These are phyloP conservation scores for Erysimum pusillum DNA, from an alignment of 441 rosid species.

Conservation along the genomic window DNA sequence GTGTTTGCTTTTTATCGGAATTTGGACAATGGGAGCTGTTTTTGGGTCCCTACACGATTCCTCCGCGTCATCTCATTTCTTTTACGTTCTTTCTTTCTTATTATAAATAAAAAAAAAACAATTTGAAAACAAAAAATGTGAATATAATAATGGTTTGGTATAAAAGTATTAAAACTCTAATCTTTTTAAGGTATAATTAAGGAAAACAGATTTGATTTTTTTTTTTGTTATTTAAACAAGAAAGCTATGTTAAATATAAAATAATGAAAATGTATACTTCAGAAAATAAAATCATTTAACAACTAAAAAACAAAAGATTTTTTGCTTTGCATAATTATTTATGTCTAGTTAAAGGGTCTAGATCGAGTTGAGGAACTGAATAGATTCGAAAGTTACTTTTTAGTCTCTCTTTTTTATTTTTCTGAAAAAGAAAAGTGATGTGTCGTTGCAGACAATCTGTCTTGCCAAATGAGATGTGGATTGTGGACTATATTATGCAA, in stretches of 20 bases:
- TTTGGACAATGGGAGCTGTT: constrained; percentile 36
- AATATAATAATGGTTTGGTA: not conserved
- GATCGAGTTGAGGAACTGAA: constrained; percentile 4
- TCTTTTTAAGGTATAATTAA: no score
- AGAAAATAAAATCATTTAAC: not conserved
- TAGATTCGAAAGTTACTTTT: constrained; percentile 17
- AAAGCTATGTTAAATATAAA: no score
- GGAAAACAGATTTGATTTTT: not conserved
- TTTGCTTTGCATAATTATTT: not conserved
- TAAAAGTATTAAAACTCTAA: no score
- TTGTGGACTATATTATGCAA: constrained; percentile 18
- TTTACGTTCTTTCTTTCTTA: constrained; percentile 1
- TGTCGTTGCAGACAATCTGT: constrained; percentile 13
- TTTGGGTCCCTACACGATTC: constrained; percentile 50
- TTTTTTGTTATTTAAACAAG: not conserved
- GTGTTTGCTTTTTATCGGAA: not conserved
- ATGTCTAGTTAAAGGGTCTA: not conserved
- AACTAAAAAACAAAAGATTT: not conserved
- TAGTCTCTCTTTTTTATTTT: no score
- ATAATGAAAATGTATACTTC: not conserved
- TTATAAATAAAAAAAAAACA: not conserved
- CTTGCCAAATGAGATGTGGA: constrained; percentile 32
- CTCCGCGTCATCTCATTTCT: constrained; percentile 43
- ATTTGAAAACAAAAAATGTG: not conserved
- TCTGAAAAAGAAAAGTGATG: not conserved